These are phyloP conservation scores for Spiromastix sp. DNA, from an alignment of 2,329 filamentous ascomycete species.

Conservation along the genomic window DNA sequence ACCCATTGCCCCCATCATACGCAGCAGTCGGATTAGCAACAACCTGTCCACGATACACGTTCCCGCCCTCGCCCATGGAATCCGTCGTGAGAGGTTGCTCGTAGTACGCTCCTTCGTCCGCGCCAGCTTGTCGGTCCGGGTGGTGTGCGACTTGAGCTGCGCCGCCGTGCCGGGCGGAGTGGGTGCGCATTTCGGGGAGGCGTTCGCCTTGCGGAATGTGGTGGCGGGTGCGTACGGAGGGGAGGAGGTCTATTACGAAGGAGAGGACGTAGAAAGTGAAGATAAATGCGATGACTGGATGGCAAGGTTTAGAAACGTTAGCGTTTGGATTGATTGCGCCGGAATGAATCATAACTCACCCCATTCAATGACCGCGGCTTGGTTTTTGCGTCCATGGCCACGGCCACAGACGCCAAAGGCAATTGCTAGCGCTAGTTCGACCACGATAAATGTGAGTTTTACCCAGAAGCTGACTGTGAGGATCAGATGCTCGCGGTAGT, in stretches of 20 bases:
- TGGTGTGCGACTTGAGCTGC: not conserved
- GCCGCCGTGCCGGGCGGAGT: constrained; percentile 5
- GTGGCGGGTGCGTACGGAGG: constrained; percentile 55
- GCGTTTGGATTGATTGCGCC: not conserved
- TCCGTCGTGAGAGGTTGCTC: constrained; percentile 30
- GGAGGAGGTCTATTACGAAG: constrained; percentile 79
- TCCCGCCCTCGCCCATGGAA: constrained; percentile 23
- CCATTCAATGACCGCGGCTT: constrained; percentile 71
- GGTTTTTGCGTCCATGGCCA: constrained; percentile 46
- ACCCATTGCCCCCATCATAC: too few species aligned
- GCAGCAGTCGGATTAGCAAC: not conserved
- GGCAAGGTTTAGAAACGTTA: not conserved
- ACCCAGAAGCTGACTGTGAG: constrained; percentile 74
- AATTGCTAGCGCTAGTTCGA: constrained; percentile 59
- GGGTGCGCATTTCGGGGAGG: constrained; percentile 16
- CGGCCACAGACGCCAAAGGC: constrained; percentile 52
- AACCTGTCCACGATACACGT: constrained; percentile 13
- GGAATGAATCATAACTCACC: constrained; percentile 19
- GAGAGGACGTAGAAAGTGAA: constrained; percentile 82
- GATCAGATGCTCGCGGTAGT: constrained; percentile 60
- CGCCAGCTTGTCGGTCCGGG: constrained; percentile 3
- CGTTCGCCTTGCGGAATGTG: constrained; percentile 33
- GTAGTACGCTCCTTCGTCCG: constrained; percentile 15
- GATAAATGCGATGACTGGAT: constrained; percentile 58
- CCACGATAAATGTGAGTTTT: constrained; percentile 73